A percentile compares a stretch with the other conserved stretches of the same genome.
phyloP scores from a whole-genome alignment of 352 stramenopile genomes.

The Thalassiosira exigua region DNA sequence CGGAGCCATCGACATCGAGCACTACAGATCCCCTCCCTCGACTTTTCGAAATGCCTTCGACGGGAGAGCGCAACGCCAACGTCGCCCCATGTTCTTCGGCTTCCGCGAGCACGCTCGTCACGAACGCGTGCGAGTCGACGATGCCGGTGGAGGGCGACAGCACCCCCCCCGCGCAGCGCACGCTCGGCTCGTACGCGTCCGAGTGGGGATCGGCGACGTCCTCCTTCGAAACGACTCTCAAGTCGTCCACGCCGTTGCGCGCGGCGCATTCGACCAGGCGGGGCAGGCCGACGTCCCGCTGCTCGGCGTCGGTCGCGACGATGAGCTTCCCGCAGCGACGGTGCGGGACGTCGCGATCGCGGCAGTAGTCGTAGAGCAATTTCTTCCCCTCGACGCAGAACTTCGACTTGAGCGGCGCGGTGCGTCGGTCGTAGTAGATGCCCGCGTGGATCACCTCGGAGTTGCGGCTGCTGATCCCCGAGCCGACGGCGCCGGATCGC shows the following conservation, averaged over 20 bases:
- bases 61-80: conserved; percentile 85
- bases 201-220: conserved; percentile 60
- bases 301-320: conserved; percentile 87
- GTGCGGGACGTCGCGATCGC: conserved; percentile 86
- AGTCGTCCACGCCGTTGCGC: conserved; percentile 77
- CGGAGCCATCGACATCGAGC: conserved; percentile 71
- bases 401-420: conserved; percentile 86
- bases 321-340: conserved; percentile 94
- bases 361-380: conserved; percentile 92
- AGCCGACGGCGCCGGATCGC: conserved; percentile 85
- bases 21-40: conserved; percentile 22
- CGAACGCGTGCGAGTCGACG: conserved; percentile 92
- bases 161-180: conserved; percentile 84
- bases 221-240: conserved; percentile 69
- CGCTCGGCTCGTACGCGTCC: conserved; percentile 78
- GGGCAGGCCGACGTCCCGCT: conserved; percentile 70
- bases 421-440: conserved; percentile 91
- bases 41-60: conserved; percentile 72
- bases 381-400: conserved; percentile 91
- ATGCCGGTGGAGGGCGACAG: conserved; percentile 95
- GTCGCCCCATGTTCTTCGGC: conserved; percentile 89
- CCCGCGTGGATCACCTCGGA: conserved; percentile 95
- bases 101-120: conserved; percentile 91
- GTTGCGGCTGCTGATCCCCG: conserved; percentile 89
- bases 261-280: conserved; percentile 56